phyloP scores from a whole-genome alignment of 495 filamentous ascomycete species.

The Hypoxylon cercidicola region DNA sequence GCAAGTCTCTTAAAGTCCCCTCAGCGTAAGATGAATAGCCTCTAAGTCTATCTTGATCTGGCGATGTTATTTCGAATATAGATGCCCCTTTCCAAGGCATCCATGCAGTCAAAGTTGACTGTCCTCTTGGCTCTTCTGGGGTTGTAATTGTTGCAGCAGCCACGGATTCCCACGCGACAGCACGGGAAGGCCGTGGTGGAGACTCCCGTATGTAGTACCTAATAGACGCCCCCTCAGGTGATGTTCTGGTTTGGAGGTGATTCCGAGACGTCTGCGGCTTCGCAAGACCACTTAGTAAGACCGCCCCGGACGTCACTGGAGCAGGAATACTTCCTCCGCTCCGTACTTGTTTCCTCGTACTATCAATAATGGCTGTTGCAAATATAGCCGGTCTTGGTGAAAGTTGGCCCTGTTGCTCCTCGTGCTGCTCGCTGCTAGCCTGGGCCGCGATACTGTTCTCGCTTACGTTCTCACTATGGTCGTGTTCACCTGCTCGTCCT shows the following conservation, averaged over 20 bases:
- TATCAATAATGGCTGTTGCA: constrained; percentile 59
- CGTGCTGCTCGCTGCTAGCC: constrained; percentile 26
- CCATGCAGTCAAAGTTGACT: constrained; percentile 17
- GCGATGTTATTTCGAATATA: not conserved
- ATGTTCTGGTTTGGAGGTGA: constrained; percentile 32
- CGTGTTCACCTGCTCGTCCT: constrained; percentile 52
- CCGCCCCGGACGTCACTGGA: not conserved
- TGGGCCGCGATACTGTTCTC: constrained; percentile 36
- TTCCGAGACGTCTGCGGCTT: constrained; percentile 25
- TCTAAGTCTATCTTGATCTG: not conserved
- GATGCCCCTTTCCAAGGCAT: constrained; percentile 15
- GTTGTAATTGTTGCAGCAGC: constrained; percentile 6
- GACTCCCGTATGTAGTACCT: constrained; percentile 19
- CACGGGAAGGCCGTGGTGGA: constrained; percentile 11
- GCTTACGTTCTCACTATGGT: constrained; percentile 37
- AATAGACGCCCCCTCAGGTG: not conserved
- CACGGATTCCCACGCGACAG: constrained; percentile 11
- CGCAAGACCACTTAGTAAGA: constrained; percentile 16
- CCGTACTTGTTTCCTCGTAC: constrained; percentile 27
- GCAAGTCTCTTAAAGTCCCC: constrained; percentile 15
- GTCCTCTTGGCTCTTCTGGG: constrained; percentile 12
- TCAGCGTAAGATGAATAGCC: constrained; percentile 25
- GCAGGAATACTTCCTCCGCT: constrained; percentile 3
- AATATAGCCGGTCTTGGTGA: constrained; percentile 56
- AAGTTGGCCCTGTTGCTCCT: constrained; percentile 34